These are phyloP conservation scores for Aspergillus oerlinghausenensis DNA, from an alignment of 2,329 filamentous ascomycete species.

Conservation along the genomic window DNA sequence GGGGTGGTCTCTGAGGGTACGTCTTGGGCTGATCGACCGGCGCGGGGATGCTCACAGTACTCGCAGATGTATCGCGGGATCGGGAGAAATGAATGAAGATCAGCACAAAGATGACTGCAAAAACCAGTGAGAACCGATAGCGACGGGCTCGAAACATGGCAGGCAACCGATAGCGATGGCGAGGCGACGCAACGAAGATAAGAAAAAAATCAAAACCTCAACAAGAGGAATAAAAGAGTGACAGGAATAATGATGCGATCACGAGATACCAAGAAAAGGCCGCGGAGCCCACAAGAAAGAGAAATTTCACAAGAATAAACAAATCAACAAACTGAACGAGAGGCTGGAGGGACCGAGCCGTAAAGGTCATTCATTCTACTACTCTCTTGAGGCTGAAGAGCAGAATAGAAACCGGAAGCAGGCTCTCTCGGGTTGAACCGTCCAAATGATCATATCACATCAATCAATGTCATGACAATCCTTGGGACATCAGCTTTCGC, in stretches of 20 bases:
- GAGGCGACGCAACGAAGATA: conserved; percentile 3
- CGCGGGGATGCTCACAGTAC: conserved; percentile 10
- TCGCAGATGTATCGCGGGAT: conserved; percentile 33
- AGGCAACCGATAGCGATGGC: background rate
- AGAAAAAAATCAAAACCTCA: background rate
- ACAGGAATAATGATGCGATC: background rate
- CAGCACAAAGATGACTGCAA: conserved; percentile 40
- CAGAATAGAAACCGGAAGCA: background rate
- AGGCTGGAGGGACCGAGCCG: background rate
- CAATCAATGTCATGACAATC: background rate
- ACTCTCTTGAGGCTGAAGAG: background rate
- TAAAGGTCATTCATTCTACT: background rate
- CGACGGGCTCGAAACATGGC: conserved; percentile 47
- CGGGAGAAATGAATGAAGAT: conserved; percentile 50
- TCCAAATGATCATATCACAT: background rate
- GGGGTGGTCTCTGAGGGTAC: conserved; percentile 10
- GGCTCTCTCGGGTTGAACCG: background rate
- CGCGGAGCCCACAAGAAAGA: background rate
- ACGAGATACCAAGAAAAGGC: background rate
- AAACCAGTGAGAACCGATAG: conserved; percentile 44
- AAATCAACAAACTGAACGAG: background rate
- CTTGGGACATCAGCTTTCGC: background rate
- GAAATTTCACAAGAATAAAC: background rate
- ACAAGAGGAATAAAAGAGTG: background rate
- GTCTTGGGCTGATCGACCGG: conserved; percentile 11